Percentiles rank a stretch among this genome's conserved stretches.
These are phyloP conservation scores for Quercus tomentella DNA, from an alignment of 331 rosid species.

Conservation along the genomic window DNA sequence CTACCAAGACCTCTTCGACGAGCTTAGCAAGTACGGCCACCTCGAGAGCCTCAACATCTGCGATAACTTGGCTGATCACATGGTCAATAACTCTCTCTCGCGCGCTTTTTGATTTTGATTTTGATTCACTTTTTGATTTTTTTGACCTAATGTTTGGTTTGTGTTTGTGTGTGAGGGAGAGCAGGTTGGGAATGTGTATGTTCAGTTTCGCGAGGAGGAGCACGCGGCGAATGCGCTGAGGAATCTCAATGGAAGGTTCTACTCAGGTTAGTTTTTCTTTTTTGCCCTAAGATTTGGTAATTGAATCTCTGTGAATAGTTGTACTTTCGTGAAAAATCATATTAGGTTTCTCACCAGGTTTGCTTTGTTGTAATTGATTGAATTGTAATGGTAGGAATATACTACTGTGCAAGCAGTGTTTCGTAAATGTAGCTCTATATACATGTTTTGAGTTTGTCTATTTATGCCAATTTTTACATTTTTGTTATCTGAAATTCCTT, in stretches of 20 bases:
- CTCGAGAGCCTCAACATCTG: slow-evolving; percentile 92
- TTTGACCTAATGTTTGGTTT: background rate
- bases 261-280: slow-evolving; percentile 56
- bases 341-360: background rate
- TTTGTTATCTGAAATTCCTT: background rate
- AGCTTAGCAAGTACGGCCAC: slow-evolving; percentile 84
- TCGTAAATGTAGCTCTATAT: background rate
- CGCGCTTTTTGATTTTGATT: too few relatives aligned
- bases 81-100: slow-evolving; percentile 31
- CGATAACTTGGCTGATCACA: slow-evolving; percentile 91
- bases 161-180: background rate
- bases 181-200: slow-evolving; percentile 88
- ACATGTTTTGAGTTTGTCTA: background rate
- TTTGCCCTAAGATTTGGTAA: background rate
- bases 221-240: slow-evolving; percentile 85
- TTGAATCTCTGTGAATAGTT: background rate
- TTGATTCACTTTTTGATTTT: background rate
- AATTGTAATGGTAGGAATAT: background rate
- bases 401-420: background rate
- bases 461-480: background rate
- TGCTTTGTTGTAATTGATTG: background rate
- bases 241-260: slow-evolving; percentile 86
- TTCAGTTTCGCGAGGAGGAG: slow-evolving; percentile 84
- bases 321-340: background rate
- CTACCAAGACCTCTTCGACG: slow-evolving; percentile 89